phyloP scores from a whole-genome alignment of 176 grass and related monocot genomes.

The Secale cereale region DNA sequence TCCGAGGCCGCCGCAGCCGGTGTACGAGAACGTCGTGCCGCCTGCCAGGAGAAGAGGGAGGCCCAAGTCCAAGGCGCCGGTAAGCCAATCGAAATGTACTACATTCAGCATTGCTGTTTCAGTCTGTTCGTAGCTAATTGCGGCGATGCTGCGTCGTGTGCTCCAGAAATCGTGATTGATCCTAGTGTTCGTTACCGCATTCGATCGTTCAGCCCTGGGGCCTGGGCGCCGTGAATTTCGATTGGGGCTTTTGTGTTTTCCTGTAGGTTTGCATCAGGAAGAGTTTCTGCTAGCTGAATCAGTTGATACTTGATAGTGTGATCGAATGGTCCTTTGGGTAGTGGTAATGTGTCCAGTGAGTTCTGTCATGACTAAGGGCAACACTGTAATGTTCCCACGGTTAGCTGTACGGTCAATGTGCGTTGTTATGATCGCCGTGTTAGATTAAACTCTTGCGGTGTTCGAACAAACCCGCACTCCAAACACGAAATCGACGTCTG shows the following conservation, averaged over 20 bases:
- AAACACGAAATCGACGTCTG: neutral
- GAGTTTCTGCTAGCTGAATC: neutral
- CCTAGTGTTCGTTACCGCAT: neutral
- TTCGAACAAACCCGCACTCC: neutral
- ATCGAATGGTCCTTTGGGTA: neutral
- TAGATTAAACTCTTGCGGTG: neutral
- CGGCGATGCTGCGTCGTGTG: neutral
- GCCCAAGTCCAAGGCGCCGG: slow-evolving; percentile 4
- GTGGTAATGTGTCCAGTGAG: neutral
- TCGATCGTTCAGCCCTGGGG: neutral
- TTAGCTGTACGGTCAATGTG: neutral
- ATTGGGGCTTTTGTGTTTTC: neutral
- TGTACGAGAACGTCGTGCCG: neutral
- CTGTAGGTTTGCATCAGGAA: neutral
- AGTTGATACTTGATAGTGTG: neutral
- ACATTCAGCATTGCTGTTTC: neutral
- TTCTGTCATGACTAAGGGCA: neutral
- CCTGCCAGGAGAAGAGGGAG: neutral
- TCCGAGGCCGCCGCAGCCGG: neutral
- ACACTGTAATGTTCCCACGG: neutral
- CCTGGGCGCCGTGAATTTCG: neutral
- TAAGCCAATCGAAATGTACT: slow-evolving; percentile 7
- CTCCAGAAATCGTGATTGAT: neutral
- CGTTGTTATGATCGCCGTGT: neutral
- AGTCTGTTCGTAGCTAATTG: neutral